Percentiles rank a stretch among this genome's conserved stretches.
These are phyloP conservation scores for Leonotis leonurus DNA, from an alignment of 257 asterid genomes.

Conservation along the genomic window DNA sequence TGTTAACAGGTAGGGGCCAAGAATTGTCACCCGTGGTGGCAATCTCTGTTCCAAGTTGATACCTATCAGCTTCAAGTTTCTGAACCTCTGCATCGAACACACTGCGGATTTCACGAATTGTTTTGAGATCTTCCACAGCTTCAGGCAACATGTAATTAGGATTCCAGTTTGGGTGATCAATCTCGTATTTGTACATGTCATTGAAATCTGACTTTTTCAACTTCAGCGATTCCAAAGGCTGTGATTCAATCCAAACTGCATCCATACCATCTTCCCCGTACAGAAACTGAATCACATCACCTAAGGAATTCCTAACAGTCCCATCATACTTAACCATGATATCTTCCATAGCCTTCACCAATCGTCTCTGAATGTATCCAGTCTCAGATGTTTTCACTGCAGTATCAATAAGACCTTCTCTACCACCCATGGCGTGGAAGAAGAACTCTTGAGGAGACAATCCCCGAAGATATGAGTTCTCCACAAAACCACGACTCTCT, in stretches of 20 bases:
- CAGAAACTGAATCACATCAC: conserved; percentile 98
- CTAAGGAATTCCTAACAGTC: conserved; percentile 91
- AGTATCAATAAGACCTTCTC: conserved; percentile 98
- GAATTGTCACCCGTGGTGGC: conserved; percentile 87
- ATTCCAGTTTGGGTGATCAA: conserved; percentile 76
- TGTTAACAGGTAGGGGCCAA: conserved; percentile 95
- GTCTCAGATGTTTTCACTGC: conserved; percentile 99
- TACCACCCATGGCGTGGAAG: conserved; percentile 99
- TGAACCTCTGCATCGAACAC: conserved; percentile 96
- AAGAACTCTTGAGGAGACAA: conserved; percentile 97
- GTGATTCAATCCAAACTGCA: conserved; percentile 96
- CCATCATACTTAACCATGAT: conserved; percentile 99
- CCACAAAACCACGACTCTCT: conserved; percentile 99
- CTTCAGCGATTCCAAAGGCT: conserved; percentile 86
- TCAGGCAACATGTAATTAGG: conserved; percentile 87
- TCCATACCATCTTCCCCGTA: conserved; percentile 99
- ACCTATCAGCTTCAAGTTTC: conserved; percentile 90
- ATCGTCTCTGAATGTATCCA: conserved; percentile 93
- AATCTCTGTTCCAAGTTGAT: conserved; percentile 87
- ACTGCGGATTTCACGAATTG: conserved; percentile 85
- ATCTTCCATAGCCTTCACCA: conserved; percentile 99
- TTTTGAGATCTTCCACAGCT: conserved; percentile 82
- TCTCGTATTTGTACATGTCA: conserved; percentile 68
- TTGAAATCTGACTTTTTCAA: conserved; percentile 64
- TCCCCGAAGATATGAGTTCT: conserved; percentile 94